Evolutionary conservation across 192 early-diverging fungal genomes (phyloP).

Genomic region (Helicostylum pulchrum): DNA sequence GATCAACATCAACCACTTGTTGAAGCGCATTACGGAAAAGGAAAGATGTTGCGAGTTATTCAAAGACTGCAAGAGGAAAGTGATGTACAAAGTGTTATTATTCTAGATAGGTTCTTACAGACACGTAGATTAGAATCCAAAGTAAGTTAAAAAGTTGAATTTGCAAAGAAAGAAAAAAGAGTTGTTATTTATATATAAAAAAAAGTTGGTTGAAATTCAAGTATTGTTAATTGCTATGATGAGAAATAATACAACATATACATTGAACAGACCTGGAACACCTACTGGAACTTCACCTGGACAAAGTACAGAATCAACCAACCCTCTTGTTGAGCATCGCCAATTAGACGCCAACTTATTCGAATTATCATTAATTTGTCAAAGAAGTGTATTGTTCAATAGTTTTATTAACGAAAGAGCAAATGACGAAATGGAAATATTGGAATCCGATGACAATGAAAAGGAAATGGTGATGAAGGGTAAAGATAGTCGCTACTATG

Average conservation of each 20-base stretch:
- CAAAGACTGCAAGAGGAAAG: constrained; percentile 86
- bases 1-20: constrained; percentile 87
- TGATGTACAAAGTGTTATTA: constrained; percentile 70
- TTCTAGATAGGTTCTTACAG: constrained; percentile 81
- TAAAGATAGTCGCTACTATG: constrained; percentile 43
- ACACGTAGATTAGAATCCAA: constrained; percentile 48
- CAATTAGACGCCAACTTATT: constrained; percentile 75
- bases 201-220: constrained; percentile 54
- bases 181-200: not conserved
- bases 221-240: constrained; percentile 42
- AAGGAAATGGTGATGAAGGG: constrained; percentile 22
- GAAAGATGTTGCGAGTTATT: constrained; percentile 85
- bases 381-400: constrained; percentile 72
- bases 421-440: constrained; percentile 42
- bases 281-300: not conserved
- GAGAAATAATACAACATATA: constrained; percentile 33
- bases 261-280: constrained; percentile 10
- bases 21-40: constrained; percentile 80
- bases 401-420: constrained; percentile 83
- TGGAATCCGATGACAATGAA: constrained; percentile 17
- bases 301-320: constrained; percentile 21
- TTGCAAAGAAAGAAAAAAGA: not conserved
- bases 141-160: constrained; percentile 5
- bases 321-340: constrained; percentile 63
- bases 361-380: constrained; percentile 81